Evolutionary conservation across 2,329 filamentous ascomycete species (phyloP).

Genomic region (Phaeoacremonium minimum): DNA sequence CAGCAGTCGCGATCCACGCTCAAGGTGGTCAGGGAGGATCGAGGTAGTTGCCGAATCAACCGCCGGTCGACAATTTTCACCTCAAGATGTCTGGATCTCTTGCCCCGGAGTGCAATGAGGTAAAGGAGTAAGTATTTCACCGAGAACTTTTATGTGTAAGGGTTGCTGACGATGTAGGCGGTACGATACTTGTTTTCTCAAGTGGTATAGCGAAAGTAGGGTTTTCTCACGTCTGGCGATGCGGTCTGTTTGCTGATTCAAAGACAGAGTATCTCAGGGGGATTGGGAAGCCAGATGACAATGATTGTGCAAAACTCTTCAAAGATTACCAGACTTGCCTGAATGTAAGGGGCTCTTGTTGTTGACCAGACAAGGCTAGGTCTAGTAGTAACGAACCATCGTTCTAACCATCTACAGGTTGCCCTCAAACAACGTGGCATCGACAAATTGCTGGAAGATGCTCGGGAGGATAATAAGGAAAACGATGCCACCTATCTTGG

Average conservation of each 20-base stretch:
- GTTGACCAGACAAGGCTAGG: neutral
- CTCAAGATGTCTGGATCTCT: slow-evolving; percentile 89
- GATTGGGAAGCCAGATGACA: slow-evolving; percentile 67
- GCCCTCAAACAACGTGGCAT: slow-evolving; percentile 86
- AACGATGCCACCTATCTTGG: slow-evolving; percentile 70
- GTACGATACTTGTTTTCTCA: slow-evolving; percentile 96
- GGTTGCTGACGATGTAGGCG: slow-evolving; percentile 53
- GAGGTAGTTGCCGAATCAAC: no score
- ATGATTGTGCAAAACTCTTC: slow-evolving; percentile 82
- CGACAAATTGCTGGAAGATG: slow-evolving; percentile 88
- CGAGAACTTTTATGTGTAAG: no score
- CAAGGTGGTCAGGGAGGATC: no score
- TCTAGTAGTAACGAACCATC: neutral
- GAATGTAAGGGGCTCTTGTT: slow-evolving; percentile 50
- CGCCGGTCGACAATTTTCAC: no score
- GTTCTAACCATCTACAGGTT: slow-evolving; percentile 46
- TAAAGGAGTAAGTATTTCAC: slow-evolving; percentile 74
- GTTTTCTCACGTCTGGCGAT: slow-evolving; percentile 13
- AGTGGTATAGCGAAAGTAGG: slow-evolving; percentile 99
- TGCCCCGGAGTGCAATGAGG: slow-evolving; percentile 89
- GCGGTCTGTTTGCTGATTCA: slow-evolving; percentile 2
- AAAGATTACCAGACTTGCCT: slow-evolving; percentile 85
- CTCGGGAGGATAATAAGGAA: slow-evolving; percentile 82
- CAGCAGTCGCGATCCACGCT: no score
- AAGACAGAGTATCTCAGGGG: slow-evolving; percentile 88